Conservation (phyloP, 2,329 filamentous ascomycete species). For the Lachnellula cervina region DNA sequence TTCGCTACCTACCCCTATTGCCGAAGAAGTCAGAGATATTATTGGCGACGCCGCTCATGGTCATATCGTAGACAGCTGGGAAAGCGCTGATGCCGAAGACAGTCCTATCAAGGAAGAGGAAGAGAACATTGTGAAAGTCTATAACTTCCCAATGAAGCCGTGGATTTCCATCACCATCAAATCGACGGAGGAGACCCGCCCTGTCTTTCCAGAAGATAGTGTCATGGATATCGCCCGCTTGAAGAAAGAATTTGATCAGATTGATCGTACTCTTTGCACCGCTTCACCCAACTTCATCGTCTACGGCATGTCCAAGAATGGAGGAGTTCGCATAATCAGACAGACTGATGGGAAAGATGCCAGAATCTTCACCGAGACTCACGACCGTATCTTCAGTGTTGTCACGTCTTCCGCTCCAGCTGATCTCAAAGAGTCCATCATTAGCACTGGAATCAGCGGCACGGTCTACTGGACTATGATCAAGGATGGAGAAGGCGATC, state of each 20-base stretch:
- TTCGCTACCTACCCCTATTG: conserved; percentile 46
- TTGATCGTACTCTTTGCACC: conserved; percentile 87
- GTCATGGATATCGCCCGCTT: conserved; percentile 90
- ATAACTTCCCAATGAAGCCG: conserved; percentile 94
- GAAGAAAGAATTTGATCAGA: conserved; percentile 97
- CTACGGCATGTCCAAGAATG: conserved; percentile 90
- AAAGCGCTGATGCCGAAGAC: conserved; percentile 73
- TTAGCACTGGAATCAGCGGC: conserved; percentile 90
- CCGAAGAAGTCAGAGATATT: conserved; percentile 52
- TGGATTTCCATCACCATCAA: conserved; percentile 85
- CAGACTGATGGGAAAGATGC: conserved; percentile 91
- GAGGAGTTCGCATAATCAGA: conserved; percentile 86
- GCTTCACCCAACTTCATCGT: conserved; percentile 89
- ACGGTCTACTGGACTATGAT: conserved; percentile 94
- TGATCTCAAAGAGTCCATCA: conserved; percentile 69
- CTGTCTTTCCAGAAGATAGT: conserved; percentile 68
- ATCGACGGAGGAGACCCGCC: conserved; percentile 49
- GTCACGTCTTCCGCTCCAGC: conserved; percentile 67
- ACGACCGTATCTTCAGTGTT: conserved; percentile 94
- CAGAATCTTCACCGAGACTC: conserved; percentile 84
- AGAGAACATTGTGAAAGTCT: conserved; percentile 67
- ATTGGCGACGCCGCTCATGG: conserved; percentile 50
- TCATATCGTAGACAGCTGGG: conserved; percentile 79
- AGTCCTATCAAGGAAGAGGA: conserved; percentile 62
- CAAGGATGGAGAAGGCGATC: conserved; percentile 69